phyloP scores from a whole-genome alignment of 345 rosid genomes.

The Gossypium anomalum region DNA sequence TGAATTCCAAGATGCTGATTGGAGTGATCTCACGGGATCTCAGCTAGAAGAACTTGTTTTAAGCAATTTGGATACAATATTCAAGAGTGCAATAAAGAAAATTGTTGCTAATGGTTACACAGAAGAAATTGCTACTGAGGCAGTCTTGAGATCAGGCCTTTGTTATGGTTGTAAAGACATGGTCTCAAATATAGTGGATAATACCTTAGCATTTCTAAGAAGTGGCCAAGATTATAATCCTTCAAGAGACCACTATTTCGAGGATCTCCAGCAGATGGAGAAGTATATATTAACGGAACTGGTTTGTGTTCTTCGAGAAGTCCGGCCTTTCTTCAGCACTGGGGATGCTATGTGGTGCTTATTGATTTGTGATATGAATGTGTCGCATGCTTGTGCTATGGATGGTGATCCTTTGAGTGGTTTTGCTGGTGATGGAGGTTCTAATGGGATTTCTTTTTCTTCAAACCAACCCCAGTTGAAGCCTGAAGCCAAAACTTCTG shows the following conservation, averaged over 20 bases:
- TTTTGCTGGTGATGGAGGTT: constrained; percentile 35
- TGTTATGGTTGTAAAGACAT: constrained; percentile 63
- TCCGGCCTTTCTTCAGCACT: constrained; percentile 76
- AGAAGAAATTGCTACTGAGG: constrained; percentile 57
- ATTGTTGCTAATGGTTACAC: constrained; percentile 48
- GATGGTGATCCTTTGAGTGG: constrained; percentile 58
- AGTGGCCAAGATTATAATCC: constrained; percentile 51
- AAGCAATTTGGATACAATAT: constrained; percentile 56
- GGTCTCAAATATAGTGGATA: constrained; percentile 64
- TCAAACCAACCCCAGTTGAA: constrained; percentile 29
- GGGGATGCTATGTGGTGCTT: constrained; percentile 99
- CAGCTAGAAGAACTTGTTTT: constrained; percentile 71
- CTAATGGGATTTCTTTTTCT: constrained; percentile 28
- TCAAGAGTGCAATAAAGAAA: constrained; percentile 61
- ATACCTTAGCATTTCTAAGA: constrained; percentile 57
- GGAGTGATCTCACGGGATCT: constrained; percentile 76
- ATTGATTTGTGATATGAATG: constrained; percentile 90
- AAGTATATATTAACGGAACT: constrained; percentile 78
- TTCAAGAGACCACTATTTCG: constrained; percentile 45
- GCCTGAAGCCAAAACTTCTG: constrained; percentile 41
- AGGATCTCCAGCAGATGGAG: constrained; percentile 68
- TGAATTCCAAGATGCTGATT: constrained; percentile 59
- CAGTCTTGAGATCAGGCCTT: constrained; percentile 62
- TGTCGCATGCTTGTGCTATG: constrained; percentile 87
- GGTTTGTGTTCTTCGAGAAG: constrained; percentile 79